phyloP scores from a whole-genome alignment of 2,329 filamentous ascomycete species.

The Trichoderma harzianum region DNA sequence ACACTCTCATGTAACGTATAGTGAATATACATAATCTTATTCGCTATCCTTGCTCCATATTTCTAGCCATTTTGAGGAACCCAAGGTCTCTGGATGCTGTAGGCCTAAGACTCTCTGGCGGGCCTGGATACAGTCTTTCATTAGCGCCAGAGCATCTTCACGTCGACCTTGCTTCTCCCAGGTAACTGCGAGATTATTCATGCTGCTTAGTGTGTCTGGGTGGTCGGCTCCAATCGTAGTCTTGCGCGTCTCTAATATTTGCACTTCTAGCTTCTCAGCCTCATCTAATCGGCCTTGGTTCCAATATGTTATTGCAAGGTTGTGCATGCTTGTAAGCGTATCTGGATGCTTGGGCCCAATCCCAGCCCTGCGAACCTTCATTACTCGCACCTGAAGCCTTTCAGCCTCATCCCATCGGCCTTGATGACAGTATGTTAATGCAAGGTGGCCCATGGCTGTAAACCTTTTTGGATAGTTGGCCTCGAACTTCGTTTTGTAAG shows the following conservation, averaged over 20 bases:
- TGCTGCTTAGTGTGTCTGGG: not conserved
- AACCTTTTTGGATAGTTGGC: not conserved
- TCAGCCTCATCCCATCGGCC: slow-evolving; percentile 15
- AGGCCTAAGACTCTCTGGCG: not conserved
- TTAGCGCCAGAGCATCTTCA: not conserved
- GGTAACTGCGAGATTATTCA: not conserved
- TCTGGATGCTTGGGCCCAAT: too few species aligned
- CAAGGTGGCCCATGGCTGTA: slow-evolving; percentile 11
- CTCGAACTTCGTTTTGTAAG: not conserved
- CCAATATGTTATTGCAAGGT: not conserved
- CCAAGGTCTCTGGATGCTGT: not conserved
- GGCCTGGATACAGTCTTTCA: not conserved
- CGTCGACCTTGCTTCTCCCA: not conserved
- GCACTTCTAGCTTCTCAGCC: not conserved
- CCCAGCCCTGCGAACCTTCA: fast-evolving
- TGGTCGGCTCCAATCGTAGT: not conserved
- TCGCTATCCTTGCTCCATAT: not conserved
- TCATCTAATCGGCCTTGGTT: not conserved
- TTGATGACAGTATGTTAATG: slow-evolving; percentile 16
- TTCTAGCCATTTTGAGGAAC: fast-evolving
- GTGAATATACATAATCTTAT: not conserved
- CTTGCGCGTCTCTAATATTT: not conserved
- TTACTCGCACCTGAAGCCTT: not conserved
- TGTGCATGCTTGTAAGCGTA: fast-evolving
- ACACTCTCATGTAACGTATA: not conserved